These are phyloP conservation scores for Capsicum baccatum DNA, from an alignment of 257 asterid species.

Conservation along the genomic window DNA sequence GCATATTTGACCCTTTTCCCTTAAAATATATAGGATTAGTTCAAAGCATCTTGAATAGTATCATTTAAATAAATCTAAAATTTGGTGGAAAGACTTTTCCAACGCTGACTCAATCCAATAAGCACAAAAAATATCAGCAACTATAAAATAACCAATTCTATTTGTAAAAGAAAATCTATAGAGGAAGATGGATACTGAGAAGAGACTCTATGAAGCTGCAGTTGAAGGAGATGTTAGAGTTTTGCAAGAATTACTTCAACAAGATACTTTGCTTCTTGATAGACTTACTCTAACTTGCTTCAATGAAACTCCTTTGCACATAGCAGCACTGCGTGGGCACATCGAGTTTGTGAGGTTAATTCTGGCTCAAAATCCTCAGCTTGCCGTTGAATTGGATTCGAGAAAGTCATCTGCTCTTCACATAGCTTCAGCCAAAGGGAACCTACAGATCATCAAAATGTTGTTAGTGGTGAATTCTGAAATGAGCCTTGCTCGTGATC, in stretches of 20 bases:
- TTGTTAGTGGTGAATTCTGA: conserved; percentile 42
- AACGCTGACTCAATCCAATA: background rate
- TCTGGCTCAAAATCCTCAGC: conserved; percentile 36
- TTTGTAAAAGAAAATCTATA: background rate
- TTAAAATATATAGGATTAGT: background rate
- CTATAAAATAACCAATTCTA: background rate
- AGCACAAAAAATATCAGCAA: background rate
- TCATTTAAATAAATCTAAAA: background rate
- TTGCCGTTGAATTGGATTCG: conserved; percentile 43
- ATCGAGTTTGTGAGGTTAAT: conserved; percentile 38
- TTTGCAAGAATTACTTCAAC: conserved; percentile 36
- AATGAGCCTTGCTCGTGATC: conserved; percentile 50
- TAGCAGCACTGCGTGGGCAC: conserved; percentile 46
- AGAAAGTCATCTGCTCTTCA: conserved; percentile 53
- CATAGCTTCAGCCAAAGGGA: conserved; percentile 49
- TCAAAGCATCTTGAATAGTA: background rate
- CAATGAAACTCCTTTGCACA: conserved; percentile 53
- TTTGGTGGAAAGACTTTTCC: conserved; percentile 5
- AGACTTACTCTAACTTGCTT: conserved; percentile 42
- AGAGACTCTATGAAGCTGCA: conserved; percentile 48
- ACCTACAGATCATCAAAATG: conserved; percentile 33
- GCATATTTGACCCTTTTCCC: too few relatives aligned
- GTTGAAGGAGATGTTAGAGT: conserved; percentile 32
- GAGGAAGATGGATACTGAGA: conserved; percentile 34
- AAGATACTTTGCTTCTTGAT: conserved; percentile 45